Percentiles rank a stretch among this genome's conserved stretches.
Conservation (phyloP, 2,329 filamentous ascomycete genomes). For the Pseudogymnoascus sp. region DNA sequence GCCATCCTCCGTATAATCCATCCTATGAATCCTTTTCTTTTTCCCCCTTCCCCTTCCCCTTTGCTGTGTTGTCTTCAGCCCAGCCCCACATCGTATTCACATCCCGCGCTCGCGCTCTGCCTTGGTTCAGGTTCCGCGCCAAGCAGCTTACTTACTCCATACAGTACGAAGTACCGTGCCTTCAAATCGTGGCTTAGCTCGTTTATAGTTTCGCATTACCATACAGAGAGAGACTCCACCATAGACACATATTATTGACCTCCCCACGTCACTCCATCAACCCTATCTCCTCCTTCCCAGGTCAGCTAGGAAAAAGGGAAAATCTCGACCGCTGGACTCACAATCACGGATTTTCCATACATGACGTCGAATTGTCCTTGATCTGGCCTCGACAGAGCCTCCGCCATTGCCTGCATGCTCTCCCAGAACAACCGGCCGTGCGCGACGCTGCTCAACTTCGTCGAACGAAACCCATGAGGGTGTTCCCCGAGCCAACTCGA, state of each 20-base stretch:
- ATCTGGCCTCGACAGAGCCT: conserved; percentile 5
- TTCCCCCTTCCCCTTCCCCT: background rate
- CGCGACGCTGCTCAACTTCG: conserved; percentile 3
- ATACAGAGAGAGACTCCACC: background rate
- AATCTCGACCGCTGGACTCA: background rate
- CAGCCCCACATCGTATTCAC: conserved; percentile 2
- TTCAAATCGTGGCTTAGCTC: conserved; percentile 6
- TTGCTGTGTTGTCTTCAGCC: background rate
- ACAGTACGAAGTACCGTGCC: conserved; percentile 4
- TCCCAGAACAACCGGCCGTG: background rate
- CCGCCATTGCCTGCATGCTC: conserved; percentile 5
- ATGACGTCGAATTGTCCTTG: conserved; percentile 6
- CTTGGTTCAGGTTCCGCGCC: background rate
- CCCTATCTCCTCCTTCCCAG: background rate
- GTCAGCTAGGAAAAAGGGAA: background rate
- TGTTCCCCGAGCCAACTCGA: background rate
- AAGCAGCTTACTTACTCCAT: background rate
- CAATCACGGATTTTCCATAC: background rate
- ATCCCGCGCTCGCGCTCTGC: background rate
- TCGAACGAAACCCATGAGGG: conserved; percentile 5
- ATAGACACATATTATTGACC: background rate
- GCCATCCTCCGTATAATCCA: no score
- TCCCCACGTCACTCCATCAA: background rate
- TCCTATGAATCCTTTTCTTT: background rate
- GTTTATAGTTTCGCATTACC: background rate